A percentile compares a stretch with the other conserved stretches of the same genome.
phyloP scores from a whole-genome alignment of 768 basidiomycete species.

The Hysterangium stoloniferum region DNA sequence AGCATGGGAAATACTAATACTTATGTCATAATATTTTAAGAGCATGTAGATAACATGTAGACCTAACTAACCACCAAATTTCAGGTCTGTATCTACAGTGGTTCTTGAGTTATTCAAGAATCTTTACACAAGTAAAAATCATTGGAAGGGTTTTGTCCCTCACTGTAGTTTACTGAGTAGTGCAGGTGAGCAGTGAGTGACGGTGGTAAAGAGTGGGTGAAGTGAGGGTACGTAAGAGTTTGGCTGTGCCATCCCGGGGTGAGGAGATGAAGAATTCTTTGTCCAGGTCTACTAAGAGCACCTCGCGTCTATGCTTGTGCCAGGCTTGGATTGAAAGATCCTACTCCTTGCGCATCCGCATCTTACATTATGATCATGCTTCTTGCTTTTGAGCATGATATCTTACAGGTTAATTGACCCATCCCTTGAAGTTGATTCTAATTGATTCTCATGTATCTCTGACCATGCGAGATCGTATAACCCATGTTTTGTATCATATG shows the following conservation, averaged over 20 bases:
- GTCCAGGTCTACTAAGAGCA: conserved; percentile 82
- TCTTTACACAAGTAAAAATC: too few relatives aligned
- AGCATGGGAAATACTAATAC: too few relatives aligned
- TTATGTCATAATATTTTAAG: too few relatives aligned
- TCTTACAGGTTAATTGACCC: conserved; percentile 91
- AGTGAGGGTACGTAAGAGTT: conserved; percentile 56
- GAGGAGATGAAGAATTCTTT: conserved; percentile 83
- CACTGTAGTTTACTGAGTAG: too few relatives aligned
- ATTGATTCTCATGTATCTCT: conserved; percentile 89
- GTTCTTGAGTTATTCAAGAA: too few relatives aligned
- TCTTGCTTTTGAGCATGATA: conserved; percentile 54
- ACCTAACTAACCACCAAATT: too few relatives aligned
- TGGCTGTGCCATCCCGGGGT: conserved; percentile 89
- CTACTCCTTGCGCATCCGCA: conserved; percentile 34
- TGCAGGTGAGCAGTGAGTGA: too few relatives aligned
- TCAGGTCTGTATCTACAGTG: too few relatives aligned
- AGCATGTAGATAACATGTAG: too few relatives aligned
- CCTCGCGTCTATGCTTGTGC: conserved; percentile 92
- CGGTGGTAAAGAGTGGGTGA: too few relatives aligned
- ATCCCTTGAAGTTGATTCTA: conserved; percentile 84
- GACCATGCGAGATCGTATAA: conserved; percentile 93
- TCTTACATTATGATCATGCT: conserved; percentile 10
- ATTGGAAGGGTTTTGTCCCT: too few relatives aligned
- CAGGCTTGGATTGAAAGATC: conserved; percentile 84
- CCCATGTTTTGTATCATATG: conserved; percentile 84